phyloP scores from a whole-genome alignment of 805 yeast genomes.

The Suhomyces emberorum region DNA sequence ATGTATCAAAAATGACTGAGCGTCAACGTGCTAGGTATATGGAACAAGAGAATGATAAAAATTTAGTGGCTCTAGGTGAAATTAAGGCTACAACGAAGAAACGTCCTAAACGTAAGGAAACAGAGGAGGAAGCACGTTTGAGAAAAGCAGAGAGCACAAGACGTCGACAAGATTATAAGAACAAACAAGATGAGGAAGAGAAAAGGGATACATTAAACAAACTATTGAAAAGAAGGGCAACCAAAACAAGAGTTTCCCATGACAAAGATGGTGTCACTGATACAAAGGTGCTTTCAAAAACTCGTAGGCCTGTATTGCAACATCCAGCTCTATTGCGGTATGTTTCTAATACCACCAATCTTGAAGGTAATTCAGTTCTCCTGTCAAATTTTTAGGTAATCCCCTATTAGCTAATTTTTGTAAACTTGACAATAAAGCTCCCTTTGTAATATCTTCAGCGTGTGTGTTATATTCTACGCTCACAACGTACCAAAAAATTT shows the following conservation, averaged over 20 bases:
- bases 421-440: too few species aligned
- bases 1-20: conserved; percentile 51
- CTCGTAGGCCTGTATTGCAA: conserved; percentile 39
- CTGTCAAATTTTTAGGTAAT: not conserved
- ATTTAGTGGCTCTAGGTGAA: conserved; percentile 30
- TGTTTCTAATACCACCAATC: conserved; percentile 21
- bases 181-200: conserved; percentile 83
- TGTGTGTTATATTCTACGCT: too few species aligned
- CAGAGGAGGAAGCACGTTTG: conserved; percentile 80
- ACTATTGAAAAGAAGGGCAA: conserved; percentile 78
- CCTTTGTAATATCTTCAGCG: too few species aligned
- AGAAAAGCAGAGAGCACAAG: conserved; percentile 86
- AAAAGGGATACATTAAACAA: conserved; percentile 89
- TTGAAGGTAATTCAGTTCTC: conserved; percentile 1
- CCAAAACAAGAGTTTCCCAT: conserved; percentile 51
- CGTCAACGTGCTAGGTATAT: conserved; percentile 48
- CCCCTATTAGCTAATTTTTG: too few species aligned
- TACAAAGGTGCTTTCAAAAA: conserved; percentile 21
- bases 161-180: conserved; percentile 79
- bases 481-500: too few species aligned
- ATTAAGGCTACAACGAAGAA: conserved; percentile 31
- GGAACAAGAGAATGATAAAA: conserved; percentile 26
- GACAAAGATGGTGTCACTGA: conserved; percentile 25
- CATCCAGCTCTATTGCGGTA: conserved; percentile 49
- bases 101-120: conserved; percentile 52